Percentiles rank a stretch among this genome's conserved stretches.
phyloP scores from a whole-genome alignment of 768 basidiomycete species.

The Cystofilobasidium macerans region DNA sequence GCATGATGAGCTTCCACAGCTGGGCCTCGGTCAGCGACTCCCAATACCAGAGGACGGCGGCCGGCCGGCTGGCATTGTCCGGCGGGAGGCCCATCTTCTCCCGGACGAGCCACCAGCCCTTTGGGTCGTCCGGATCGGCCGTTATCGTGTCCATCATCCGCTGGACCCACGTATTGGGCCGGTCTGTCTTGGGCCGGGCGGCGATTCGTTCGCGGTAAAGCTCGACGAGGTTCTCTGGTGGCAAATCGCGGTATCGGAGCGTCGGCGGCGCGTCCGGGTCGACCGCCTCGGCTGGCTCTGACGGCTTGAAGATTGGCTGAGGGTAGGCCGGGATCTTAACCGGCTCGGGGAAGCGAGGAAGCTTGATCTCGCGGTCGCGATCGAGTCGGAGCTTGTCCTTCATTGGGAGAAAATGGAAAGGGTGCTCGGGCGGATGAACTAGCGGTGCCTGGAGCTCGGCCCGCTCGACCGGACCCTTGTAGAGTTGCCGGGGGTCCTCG shows the following conservation, averaged over 20 bases:
- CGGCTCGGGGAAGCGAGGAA: constrained; percentile 11
- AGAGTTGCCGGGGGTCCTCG: constrained; percentile 1
- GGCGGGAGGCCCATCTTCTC: constrained; percentile 19
- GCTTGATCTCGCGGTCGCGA: not conserved
- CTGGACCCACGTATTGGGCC: no score
- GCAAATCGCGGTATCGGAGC: constrained; percentile 10
- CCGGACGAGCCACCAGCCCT: constrained; percentile 16
- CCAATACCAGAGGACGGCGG: constrained; percentile 6
- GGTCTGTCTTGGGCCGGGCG: not conserved
- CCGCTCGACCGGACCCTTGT: constrained; percentile 6
- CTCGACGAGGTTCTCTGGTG: constrained; percentile 12
- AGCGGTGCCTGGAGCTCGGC: constrained; percentile 7
- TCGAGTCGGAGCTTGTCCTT: constrained; percentile 13
- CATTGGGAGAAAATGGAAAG: constrained; percentile 8
- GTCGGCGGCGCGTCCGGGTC: not conserved
- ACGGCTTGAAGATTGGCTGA: constrained; percentile 8
- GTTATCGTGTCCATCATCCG: not conserved
- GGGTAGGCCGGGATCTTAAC: constrained; percentile 20
- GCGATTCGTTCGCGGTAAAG: constrained; percentile 1
- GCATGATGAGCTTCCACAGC: constrained; percentile 10
- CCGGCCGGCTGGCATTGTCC: constrained; percentile 5
- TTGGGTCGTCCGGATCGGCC: constrained; percentile 13
- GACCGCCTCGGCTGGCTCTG: not conserved
- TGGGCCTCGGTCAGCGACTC: constrained; percentile 18
- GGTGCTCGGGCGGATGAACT: constrained; percentile 9